Evolutionary conservation across 345 rosid species (phyloP), one percentile per base, ranked within the genome.

Genomic region (Linum trigynum): DNA sequence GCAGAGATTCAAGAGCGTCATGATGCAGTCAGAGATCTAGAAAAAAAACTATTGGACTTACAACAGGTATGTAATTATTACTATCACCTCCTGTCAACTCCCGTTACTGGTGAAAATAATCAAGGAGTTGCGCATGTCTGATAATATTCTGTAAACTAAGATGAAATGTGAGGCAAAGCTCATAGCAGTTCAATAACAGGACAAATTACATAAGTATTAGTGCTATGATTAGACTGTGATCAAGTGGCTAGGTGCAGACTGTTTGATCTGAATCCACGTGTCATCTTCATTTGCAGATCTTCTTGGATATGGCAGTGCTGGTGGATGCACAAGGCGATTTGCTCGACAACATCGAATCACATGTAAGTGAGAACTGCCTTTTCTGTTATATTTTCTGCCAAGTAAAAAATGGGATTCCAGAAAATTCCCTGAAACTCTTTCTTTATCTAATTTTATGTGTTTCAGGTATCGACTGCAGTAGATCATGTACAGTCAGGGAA

Each of bases 1-100:
- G 96, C 95, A 36, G 99, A 95, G 89, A 95, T 95, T 81, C 99
- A 95, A 65, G 99, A 89, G 77, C 95, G 97, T 38, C 97, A 89
- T 78, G 95, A 85, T 61, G 99, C 96, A 39, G 92, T 87, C 17
- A 75, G 86, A 76, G 99, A 90, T 38, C 73, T 95, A 67, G 97
- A 91, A 73, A 81, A 70, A 81, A 91, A 91, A 75, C 96, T 95
- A 63, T 82, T 95, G 66, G 92, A 86, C 41, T 74, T 95, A 57
- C 97, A 95, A 45, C 99, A 95, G 90, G 99, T 94, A 76, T 38
- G 48, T 66, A 12, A 66, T 23, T 23, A 23, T 67, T 41, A 10
- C 45, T 8, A 8, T 8, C 45, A 41, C 45, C 9, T 41, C 9
- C 32, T 23, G 32, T 23, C 32, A 23, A 23, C 32, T 23, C 32